Evolutionary conservation across 208 protist species (phyloP).

Genomic region (Leishmania major): DNA sequence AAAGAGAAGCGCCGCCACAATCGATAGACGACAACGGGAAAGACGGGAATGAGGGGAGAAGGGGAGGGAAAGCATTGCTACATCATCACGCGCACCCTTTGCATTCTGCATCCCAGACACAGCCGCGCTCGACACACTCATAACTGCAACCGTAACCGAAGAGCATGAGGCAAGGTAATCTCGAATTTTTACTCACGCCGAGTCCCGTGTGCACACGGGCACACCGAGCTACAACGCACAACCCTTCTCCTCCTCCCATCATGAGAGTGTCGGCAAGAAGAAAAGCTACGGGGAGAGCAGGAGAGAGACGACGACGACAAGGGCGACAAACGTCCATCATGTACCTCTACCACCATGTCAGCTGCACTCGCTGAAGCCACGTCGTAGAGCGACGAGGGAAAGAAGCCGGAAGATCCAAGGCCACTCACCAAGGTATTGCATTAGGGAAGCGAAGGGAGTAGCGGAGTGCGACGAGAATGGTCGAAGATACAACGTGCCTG

Average conservation of each 20-base stretch:
- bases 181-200: neutral
- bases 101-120: neutral
- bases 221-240: neutral
- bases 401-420: neutral
- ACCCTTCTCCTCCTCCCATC: neutral
- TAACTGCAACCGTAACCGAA: neutral
- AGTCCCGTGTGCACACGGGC: neutral
- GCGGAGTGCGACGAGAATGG: neutral
- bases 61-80: neutral
- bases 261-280: neutral
- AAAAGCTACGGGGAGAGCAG: neutral
- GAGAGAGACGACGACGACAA: neutral
- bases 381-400: neutral
- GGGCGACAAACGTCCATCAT: neutral
- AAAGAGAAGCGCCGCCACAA: neutral
- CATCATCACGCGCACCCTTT: neutral
- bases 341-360: neutral
- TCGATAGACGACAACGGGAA: neutral
- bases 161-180: neutral
- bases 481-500: neutral
- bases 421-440: neutral
- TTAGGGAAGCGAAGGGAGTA: neutral
- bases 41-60: too few species aligned
- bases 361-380: neutral
- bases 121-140: neutral